A percentile compares a stretch with the other conserved stretches of the same genome.
Conservation (phyloP, 805 yeast species). For the Nakazawaea peltata region DNA sequence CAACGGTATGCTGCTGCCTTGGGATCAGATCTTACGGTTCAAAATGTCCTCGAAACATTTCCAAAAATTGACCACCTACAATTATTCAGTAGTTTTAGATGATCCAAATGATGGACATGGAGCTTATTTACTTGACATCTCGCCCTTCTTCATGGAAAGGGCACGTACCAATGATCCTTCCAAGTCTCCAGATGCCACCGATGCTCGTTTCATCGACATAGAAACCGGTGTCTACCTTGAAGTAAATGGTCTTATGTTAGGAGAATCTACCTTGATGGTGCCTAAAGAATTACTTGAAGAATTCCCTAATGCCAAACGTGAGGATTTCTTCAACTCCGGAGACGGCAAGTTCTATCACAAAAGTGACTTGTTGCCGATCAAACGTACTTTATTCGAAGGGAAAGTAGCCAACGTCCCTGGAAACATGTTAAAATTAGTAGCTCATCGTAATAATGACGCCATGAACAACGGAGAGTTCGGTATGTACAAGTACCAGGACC, state of each 20-base stretch:
- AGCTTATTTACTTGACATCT: slow-evolving; percentile 35
- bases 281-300: slow-evolving; percentile 12
- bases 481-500: slow-evolving; percentile 23
- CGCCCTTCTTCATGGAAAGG: slow-evolving; percentile 41
- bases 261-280: slow-evolving; percentile 15
- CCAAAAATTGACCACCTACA: slow-evolving; percentile 36
- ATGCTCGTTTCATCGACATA: slow-evolving; percentile 52
- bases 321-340: slow-evolving; percentile 25
- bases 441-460: slow-evolving; percentile 15
- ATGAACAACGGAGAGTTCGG: slow-evolving; percentile 15
- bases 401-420: slow-evolving; percentile 21
- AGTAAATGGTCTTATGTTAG: slow-evolving; percentile 39
- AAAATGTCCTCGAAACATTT: slow-evolving; percentile 44
- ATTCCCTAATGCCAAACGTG: slow-evolving; percentile 9
- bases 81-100: slow-evolving; percentile 35
- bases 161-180: slow-evolving; percentile 36
- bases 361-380: slow-evolving; percentile 18
- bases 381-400: slow-evolving; percentile 22
- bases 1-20: slow-evolving; percentile 43
- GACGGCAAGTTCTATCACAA: slow-evolving; percentile 23
- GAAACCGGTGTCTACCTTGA: slow-evolving; percentile 54
- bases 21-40: slow-evolving; percentile 42
- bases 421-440: slow-evolving; percentile 14
- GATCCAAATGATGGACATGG: slow-evolving; percentile 40
- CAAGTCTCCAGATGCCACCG: slow-evolving; percentile 33